Base-by-base conservation (phyloP, 441 rosid genomes). In the Populus hybrid region DNA sequence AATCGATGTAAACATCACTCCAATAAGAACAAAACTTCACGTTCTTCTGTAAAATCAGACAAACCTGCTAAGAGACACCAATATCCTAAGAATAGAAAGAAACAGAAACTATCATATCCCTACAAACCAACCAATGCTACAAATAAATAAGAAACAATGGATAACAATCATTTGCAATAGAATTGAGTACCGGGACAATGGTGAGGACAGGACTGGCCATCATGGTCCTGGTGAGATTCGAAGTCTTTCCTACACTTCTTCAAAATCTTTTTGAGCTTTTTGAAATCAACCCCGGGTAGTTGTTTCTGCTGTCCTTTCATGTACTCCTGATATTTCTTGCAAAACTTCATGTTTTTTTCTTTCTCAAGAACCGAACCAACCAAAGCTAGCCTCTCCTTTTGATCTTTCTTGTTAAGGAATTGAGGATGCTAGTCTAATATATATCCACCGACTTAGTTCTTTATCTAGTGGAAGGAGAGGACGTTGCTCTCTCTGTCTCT, bases 261-360 rank as follows among this genome's bases (percentile, higher is more conserved):
- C 83, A 93, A 82, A 64, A 94, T 90, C 86, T 92, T 92, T 83
- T 94, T 92, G 21, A 95, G 95, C 42, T 90, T 94, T 83, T 93
- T 92, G 79, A 93, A 87, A n/a, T 91, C 98, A 84, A 95, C 90
- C 3, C 88, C 90, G 23, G 97, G 98, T 6, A 91, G 84, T 81
- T 87, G 82, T 76, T 87, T 85, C 84, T 89, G 82, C 46, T 90
- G 95, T 11, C 71, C 91, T 73, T 86, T 90, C 94, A 91, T 88
- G 88, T 90, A 93, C 80, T 91, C 94, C 35, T 85, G 90, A 64
- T 93, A 95, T 81, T 87, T 93, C 91, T 93, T 95, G 87, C 97
- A 92, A 71, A 93, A 95, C 89, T 95, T 95, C 99, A 95, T 94
- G 73, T 80, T 73, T 69, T 63, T 24, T 7, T 4, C 67, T 6